Base-by-base conservation (phyloP, 2,329 filamentous ascomycete genomes). In the Claviceps pusilla region DNA sequence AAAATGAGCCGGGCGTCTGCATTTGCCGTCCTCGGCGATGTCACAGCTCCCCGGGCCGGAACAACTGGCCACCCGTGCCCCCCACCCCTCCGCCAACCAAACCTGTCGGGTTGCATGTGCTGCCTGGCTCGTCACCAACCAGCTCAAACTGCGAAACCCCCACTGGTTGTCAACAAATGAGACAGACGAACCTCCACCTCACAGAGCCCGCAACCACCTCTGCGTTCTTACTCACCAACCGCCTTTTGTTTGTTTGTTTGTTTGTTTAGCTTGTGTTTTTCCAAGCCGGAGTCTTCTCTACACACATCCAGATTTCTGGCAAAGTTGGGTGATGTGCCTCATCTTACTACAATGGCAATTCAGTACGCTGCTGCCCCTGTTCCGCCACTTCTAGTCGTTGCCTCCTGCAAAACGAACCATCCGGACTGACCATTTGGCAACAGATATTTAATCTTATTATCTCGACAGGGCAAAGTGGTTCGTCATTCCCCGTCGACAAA, bases 401-500 rank as follows among this genome's bases (percentile, higher is more conserved):
- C 24, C 46, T 2, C 2, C 47, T 19, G 33, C 53, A n/a, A 45
- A 33, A 56, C 63, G 65, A 56, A 64, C 62, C 24, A 41, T 48
- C 56, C 19, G 19, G 19, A 19, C 19, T 19, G 19, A 19, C 19
- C 19, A 19, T 19, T 19, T 47, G 29, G 48, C 56, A 53, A 54
- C 65, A 97, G 93, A 76, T 98, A 98, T 71, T 77, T 98, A 63
- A 97, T 98, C 71, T 82, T 98, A 70, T 84, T 98, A 63, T 97
- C 91, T 60, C 84, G 93, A 66, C 93, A 98, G 78, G 93, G 93
- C 76, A 98, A 98, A 86, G 93, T 98, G 74, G 91, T 98, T 79
- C 65, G 89, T 78, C 51, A 51, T 48, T 19, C n/a, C 58, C 63
- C 59, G 19, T 16, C 10, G n/a, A 29, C 28, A 14, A 7, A 31